These are phyloP conservation scores for Cytospora schulzeri DNA, from an alignment of 2,329 filamentous ascomycete species.

Conservation along the genomic window DNA sequence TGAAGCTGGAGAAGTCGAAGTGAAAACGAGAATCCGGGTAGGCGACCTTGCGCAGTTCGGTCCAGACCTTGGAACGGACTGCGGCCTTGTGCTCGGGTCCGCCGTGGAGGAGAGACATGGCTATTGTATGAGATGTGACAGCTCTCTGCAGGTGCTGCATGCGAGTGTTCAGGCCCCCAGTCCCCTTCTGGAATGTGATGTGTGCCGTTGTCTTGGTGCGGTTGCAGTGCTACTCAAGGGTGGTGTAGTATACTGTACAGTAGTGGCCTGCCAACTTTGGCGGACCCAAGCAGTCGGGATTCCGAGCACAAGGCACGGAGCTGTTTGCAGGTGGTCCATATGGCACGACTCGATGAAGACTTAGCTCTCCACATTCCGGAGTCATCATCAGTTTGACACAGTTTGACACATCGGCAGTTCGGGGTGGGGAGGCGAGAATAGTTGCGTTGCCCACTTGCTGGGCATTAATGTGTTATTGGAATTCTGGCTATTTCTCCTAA, in stretches of 20 bases:
- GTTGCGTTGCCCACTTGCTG: no score
- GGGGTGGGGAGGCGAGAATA: background rate
- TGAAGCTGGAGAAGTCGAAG: slow-evolving; percentile 46
- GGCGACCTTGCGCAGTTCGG: slow-evolving; percentile 41
- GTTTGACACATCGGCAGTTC: background rate
- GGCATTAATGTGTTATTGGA: no score
- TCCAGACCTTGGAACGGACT: slow-evolving; percentile 36
- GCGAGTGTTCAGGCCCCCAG: background rate
- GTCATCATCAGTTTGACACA: background rate
- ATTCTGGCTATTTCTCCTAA: background rate
- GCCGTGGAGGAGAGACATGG: slow-evolving; percentile 2
- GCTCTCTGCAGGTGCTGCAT: background rate
- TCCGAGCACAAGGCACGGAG: no score
- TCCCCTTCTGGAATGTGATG: background rate
- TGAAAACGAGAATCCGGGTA: slow-evolving; percentile 47
- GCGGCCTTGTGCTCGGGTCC: slow-evolving; percentile 28
- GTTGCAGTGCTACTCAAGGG: no score
- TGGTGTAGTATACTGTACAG: background rate
- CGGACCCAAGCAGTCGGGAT: slow-evolving; percentile 1
- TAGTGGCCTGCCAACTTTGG: background rate
- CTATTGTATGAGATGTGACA: background rate
- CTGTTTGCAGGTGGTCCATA: no score
- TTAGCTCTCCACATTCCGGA: no score
- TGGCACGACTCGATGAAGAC: no score
- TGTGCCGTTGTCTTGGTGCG: background rate